Percentiles rank a stretch among this genome's conserved stretches.
Evolutionary conservation across 164 flowering plant genomes (phyloP).

Genomic region (Piper betle): DNA sequence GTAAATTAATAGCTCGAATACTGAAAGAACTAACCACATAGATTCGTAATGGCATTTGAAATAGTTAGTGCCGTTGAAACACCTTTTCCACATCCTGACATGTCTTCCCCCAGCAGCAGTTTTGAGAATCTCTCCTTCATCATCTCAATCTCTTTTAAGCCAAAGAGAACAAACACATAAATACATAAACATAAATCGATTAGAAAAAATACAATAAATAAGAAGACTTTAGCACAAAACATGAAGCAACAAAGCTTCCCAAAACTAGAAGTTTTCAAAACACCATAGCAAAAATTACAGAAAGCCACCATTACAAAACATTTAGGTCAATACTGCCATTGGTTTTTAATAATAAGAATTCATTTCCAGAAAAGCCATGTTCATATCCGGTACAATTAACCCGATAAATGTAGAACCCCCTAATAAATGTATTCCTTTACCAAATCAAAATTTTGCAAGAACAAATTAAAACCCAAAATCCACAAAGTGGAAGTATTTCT

Average conservation of each 20-base stretch:
- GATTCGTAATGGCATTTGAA: slow-evolving; percentile 86
- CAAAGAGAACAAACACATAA: not conserved
- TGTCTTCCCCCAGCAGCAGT: slow-evolving; percentile 91
- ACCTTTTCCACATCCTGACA: slow-evolving; percentile 95
- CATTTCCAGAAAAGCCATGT: too few relatives aligned
- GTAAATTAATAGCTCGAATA: not conserved
- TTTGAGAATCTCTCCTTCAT: slow-evolving; percentile 94
- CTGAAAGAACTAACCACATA: slow-evolving; percentile 43
- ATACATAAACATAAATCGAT: not conserved
- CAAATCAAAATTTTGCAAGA: too few relatives aligned
- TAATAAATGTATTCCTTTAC: too few relatives aligned
- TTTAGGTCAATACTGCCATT: too few relatives aligned
- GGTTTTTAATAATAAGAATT: too few relatives aligned
- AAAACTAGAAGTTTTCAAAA: not conserved
- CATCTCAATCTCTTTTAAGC: slow-evolving; percentile 52
- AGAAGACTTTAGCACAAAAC: not conserved
- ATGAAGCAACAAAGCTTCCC: too few relatives aligned
- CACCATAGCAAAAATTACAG: not conserved
- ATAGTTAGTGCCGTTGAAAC: slow-evolving; percentile 76
- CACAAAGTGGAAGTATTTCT: too few relatives aligned
- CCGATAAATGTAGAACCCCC: too few relatives aligned
- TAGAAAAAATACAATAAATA: not conserved
- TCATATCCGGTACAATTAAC: too few relatives aligned
- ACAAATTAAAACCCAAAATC: too few relatives aligned
- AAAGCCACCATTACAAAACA: not conserved